Evolutionary conservation across 352 stramenopile species (phyloP), one percentile per base, ranked within the genome.

Genomic region (Phytophthora gonapodyides): DNA sequence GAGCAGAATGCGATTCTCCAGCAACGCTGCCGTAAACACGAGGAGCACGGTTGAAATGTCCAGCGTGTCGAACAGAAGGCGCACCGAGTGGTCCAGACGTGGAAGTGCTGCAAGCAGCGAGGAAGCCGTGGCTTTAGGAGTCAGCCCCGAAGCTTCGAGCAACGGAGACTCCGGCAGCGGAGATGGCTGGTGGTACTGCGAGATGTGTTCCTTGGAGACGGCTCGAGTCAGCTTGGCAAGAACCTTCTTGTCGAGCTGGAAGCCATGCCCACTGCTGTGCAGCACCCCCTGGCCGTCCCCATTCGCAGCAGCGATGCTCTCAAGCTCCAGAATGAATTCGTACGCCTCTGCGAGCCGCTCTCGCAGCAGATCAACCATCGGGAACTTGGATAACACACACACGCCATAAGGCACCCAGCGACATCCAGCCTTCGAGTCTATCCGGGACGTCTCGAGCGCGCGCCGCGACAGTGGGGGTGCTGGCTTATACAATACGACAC

Each of bases 401-500:
- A 95, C 78, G 36, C 87, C 87, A 37, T 92, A 94, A 17, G 85
- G 85, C 0, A 92, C 76, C 85, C 85, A 94, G 27, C 83, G 67
- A 44, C 78, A 73, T 9, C 67, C 71, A 38, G 57, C 61, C 8
- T 70, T 47, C 13, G 69, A 64, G 55, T 89, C 75, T 13, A 94
- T 61, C 10, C 73, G 75, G 1, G 75, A 74, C 40, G 75, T 85
- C 35, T 89, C 80, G 9, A 94, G 76, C 31, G 76, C 79, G 9
- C 79, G 76, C 16, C 76, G 59, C 5, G 82, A 86, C 17, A 92
- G 62, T 30, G 75, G 71, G 0, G 87, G 77, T 44, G 81, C 81
- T 47, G 83, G 84, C 36, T 91, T 91, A 67, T 93, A 93, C 45
- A 95, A 84, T 13, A 93, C 70, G 17, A 95, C 60, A 55, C 80